Evolutionary conservation across 805 yeast genomes (phyloP), one percentile per base, ranked within the genome.

Genomic region (Pichia heedii): DNA sequence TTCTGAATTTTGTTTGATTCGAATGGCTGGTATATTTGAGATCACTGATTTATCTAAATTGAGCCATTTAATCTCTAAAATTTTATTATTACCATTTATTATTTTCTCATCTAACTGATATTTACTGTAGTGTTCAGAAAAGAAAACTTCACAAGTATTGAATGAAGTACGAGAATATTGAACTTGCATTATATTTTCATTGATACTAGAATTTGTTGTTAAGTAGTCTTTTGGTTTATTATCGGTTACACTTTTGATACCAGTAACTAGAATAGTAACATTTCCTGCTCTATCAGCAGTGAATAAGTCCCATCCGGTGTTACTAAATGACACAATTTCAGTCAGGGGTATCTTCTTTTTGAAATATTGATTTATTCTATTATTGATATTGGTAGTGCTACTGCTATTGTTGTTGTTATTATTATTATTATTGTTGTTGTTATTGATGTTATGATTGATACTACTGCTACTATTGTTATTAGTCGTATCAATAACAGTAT

Each of bases 251-350:
- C 67, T 50, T 54, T 58, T 50, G 19, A 74, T 68, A 3, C 83
- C 82, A 0, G 78, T 67, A 0, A 72, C 73, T 20, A 73, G 56
- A 46, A 80, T 71, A 3, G 83, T 72, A 37, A 80, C 62, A 45
- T 80, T 77, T 2, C 96, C 96, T 32, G 68, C 57, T 20, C 70
- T 71, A 58, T 89, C 97, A 36, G 84, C 70, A 4, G 84, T 75
- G 2, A 94, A 94, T 39, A 93, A 69, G 55, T 89, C 95, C 44
- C 84, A 78, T 37, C 90, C 90, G 1, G 80, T 67, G 39, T 79
- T 76, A 46, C 93, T 80, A 88, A 96, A 93, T 33, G 73, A 66
- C 6, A 86, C 73, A 22, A 69, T 54, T 1, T 69, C 40, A 1
- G 60, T 38, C 3, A 50, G 46, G 0, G 64, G 52, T 13, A 48